Conservation (phyloP, 2,329 filamentous ascomycete genomes). For the Stromatinia cepivora region DNA sequence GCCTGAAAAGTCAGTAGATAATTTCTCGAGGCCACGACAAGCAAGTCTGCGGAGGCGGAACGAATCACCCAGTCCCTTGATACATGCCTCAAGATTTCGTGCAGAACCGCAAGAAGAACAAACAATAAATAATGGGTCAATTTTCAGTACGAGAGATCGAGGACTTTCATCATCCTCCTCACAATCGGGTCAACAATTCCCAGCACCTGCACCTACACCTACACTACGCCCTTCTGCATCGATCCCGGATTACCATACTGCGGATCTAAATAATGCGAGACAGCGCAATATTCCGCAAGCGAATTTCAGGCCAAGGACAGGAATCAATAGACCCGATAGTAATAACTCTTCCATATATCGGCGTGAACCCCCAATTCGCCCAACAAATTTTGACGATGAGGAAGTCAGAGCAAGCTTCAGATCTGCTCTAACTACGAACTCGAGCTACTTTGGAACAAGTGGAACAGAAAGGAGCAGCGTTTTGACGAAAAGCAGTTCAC, state of each 20-base stretch:
- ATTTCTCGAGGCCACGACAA: constrained; percentile 39
- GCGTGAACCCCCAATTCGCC: constrained; percentile 35
- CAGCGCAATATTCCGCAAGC: constrained; percentile 38
- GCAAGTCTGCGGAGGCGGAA: constrained; percentile 35
- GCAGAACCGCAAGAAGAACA: constrained; percentile 32
- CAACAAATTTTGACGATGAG: constrained; percentile 36
- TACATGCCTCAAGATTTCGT: constrained; percentile 33
- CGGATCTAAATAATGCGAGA: constrained; percentile 37
- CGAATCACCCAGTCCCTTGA: constrained; percentile 35
- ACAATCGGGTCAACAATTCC: constrained; percentile 31
- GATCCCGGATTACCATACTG: constrained; percentile 39
- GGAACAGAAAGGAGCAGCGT: constrained; percentile 81
- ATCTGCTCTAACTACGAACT: constrained; percentile 60
- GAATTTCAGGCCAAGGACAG: constrained; percentile 31
- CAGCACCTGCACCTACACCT: constrained; percentile 14
- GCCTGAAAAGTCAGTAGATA: constrained; percentile 33
- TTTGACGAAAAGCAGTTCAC: constrained; percentile 74
- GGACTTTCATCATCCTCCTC: constrained; percentile 38
- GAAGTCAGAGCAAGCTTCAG: constrained; percentile 58
- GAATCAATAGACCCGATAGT: constrained; percentile 33
- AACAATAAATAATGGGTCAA: constrained; percentile 26
- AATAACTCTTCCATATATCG: constrained; percentile 33
- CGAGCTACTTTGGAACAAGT: constrained; percentile 59
- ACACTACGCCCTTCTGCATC: constrained; percentile 38
- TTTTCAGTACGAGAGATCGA: constrained; percentile 31